These are phyloP conservation scores for Trichophaea hybrida DNA, from an alignment of 2,329 filamentous ascomycete genomes.

Conservation along the genomic window DNA sequence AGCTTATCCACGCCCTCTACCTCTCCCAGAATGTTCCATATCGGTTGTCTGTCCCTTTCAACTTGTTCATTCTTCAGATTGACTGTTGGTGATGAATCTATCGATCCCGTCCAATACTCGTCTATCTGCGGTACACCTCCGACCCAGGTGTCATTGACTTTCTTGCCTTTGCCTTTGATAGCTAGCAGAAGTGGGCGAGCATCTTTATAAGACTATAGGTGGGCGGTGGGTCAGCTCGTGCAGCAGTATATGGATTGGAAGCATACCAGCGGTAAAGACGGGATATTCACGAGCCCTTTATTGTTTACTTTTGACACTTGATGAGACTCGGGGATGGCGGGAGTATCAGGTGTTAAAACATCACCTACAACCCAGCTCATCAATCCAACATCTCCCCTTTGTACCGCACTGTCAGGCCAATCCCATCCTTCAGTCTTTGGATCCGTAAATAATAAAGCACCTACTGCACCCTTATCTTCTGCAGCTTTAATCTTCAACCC, in stretches of 20 bases:
- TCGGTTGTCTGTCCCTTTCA: conserved; percentile 63
- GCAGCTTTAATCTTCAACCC: conserved; percentile 81
- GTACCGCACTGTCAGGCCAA: conserved; percentile 66
- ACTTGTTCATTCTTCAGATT: conserved; percentile 77
- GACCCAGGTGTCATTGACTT: conserved; percentile 55
- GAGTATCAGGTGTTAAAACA: conserved; percentile 78
- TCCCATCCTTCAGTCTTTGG: conserved; percentile 71
- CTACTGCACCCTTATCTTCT: conserved; percentile 68
- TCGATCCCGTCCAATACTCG: conserved; percentile 75
- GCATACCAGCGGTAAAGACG: conserved; percentile 62
- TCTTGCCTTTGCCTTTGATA: conserved; percentile 58
- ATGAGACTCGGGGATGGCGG: conserved; percentile 47
- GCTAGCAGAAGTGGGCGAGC: conserved; percentile 64
- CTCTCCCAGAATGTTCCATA: conserved; percentile 81
- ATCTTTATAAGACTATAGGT: conserved; percentile 54
- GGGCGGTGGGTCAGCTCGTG: background rate
- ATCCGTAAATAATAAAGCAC: conserved; percentile 86
- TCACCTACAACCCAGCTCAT: conserved; percentile 78
- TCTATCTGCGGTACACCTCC: conserved; percentile 61
- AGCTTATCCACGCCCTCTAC: conserved; percentile 73
- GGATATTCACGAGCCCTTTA: conserved; percentile 62
- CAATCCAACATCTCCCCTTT: conserved; percentile 66
- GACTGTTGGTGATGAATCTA: conserved; percentile 47
- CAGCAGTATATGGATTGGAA: background rate
- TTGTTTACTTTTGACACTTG: conserved; percentile 56